phyloP scores from a whole-genome alignment of 1,284 basidiomycete species.

The Mycena citricolor region DNA sequence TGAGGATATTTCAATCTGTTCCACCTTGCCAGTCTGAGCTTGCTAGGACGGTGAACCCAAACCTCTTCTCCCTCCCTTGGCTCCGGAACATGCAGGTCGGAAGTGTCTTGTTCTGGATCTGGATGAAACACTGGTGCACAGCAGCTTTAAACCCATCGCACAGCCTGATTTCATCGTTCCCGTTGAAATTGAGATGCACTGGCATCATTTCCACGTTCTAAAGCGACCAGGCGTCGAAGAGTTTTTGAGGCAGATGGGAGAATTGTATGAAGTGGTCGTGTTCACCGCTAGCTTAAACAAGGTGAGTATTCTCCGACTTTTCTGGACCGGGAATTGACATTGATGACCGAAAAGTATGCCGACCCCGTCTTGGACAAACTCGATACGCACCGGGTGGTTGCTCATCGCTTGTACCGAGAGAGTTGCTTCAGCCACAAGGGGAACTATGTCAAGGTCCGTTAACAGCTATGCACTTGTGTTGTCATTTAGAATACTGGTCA shows the following conservation, averaged over 20 bases:
- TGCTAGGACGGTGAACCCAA: conserved; percentile 66
- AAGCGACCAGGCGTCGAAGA: conserved; percentile 79
- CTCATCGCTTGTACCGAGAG: conserved; percentile 95
- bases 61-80: conserved; percentile 78
- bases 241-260: conserved; percentile 96
- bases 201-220: conserved; percentile 91
- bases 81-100: conserved; percentile 72
- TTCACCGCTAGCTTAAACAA: conserved; percentile 98
- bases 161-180: conserved; percentile 98
- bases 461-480: not conserved
- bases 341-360: conserved; percentile 68
- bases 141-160: conserved; percentile 93
- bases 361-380: conserved; percentile 98
- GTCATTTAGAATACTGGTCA: conserved; percentile 15
- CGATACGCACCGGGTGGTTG: conserved; percentile 87
- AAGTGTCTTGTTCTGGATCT: conserved; percentile 95
- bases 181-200: conserved; percentile 97
- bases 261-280: conserved; percentile 97
- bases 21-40: conserved; percentile 1
- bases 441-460: conserved; percentile 92
- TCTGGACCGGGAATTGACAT: not conserved
- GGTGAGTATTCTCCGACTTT: conserved; percentile 42
- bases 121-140: conserved; percentile 94
- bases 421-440: conserved; percentile 99
- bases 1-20: conserved; percentile 40